These are phyloP conservation scores for Agrocybe chaxingu DNA, from an alignment of 768 basidiomycete species.

Conservation along the genomic window DNA sequence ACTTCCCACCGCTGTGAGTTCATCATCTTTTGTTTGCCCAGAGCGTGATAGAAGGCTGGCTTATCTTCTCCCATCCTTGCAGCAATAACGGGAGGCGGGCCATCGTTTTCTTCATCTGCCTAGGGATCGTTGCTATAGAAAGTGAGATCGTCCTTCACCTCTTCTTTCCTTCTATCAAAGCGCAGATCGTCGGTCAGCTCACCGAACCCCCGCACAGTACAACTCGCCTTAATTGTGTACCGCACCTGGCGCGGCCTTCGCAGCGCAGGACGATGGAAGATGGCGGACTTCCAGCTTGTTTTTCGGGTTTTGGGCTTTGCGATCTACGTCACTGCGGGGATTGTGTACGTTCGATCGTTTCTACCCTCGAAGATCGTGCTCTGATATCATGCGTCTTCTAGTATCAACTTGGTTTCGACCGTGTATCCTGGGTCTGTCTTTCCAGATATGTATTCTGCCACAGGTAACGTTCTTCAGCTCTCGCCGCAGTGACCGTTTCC, in stretches of 20 bases:
- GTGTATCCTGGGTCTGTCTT: conserved; percentile 16
- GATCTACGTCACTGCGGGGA: conserved; percentile 28
- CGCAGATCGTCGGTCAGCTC: neutral
- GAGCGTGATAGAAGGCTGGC: neutral
- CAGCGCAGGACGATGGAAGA: conserved; percentile 22
- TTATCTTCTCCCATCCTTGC: neutral
- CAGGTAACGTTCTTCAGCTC: conserved; percentile 18
- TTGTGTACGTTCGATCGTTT: conserved; percentile 20
- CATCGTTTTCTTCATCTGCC: conserved; percentile 24
- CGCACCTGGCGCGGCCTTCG: conserved; percentile 28
- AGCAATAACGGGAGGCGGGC: conserved; percentile 20
- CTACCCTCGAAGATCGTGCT: neutral
- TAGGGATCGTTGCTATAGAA: conserved; percentile 25
- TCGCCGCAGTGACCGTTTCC: neutral
- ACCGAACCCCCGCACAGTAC: conserved; percentile 15
- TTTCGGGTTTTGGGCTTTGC: conserved; percentile 32
- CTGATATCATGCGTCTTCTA: conserved; percentile 4
- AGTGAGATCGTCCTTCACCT: conserved; percentile 12
- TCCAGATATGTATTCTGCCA: conserved; percentile 32
- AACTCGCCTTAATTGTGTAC: conserved; percentile 25
- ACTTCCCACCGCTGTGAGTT: conserved; percentile 16
- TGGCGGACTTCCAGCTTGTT: conserved; percentile 23
- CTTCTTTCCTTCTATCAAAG: neutral
- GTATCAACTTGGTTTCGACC: conserved; percentile 26
- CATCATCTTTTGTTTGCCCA: neutral